These are phyloP conservation scores for Alternaria viburni DNA, from an alignment of 2,329 filamentous ascomycete genomes.

Conservation along the genomic window DNA sequence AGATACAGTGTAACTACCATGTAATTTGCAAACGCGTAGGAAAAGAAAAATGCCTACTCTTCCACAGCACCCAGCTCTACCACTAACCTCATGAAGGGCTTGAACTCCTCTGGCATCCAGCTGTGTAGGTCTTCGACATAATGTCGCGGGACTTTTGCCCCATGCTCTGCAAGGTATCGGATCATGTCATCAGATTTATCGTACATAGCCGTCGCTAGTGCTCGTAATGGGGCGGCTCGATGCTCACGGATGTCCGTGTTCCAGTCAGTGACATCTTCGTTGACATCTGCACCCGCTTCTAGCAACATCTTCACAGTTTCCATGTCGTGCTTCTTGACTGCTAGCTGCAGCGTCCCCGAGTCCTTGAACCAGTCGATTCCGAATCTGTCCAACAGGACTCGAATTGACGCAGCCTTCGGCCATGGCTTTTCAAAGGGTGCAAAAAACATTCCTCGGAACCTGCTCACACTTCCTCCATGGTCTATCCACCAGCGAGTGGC, in stretches of 20 bases:
- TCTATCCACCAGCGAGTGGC: conserved; percentile 12
- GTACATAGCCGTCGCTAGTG: conserved; percentile 6
- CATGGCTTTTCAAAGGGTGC: not conserved
- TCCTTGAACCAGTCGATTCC: conserved; percentile 10
- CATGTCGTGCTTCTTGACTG: conserved; percentile 8
- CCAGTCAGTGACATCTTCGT: conserved; percentile 5
- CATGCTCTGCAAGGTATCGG: conserved; percentile 9
- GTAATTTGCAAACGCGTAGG: not conserved
- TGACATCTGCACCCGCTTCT: conserved; percentile 10
- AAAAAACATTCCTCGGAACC: not conserved
- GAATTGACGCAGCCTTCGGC: conserved; percentile 1
- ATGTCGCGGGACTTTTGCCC: conserved; percentile 5
- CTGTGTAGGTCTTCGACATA: conserved; percentile 2
- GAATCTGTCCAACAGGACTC: conserved; percentile 3
- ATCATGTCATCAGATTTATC: conserved; percentile 16
- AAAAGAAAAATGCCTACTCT: not conserved
- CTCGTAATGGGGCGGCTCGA: conserved; percentile 9
- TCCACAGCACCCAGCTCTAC: conserved; percentile 9
- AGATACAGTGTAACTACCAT: not conserved
- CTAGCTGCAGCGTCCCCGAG: conserved; percentile 7
- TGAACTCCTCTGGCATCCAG: not conserved
- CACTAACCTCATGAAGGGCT: not conserved
- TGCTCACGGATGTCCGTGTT: conserved; percentile 5
- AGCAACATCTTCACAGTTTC: conserved; percentile 11
- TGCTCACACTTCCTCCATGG: conserved; percentile 3